Evolutionary conservation across 1,284 basidiomycete species (phyloP).

Genomic region (Microbotryum intermedium): DNA sequence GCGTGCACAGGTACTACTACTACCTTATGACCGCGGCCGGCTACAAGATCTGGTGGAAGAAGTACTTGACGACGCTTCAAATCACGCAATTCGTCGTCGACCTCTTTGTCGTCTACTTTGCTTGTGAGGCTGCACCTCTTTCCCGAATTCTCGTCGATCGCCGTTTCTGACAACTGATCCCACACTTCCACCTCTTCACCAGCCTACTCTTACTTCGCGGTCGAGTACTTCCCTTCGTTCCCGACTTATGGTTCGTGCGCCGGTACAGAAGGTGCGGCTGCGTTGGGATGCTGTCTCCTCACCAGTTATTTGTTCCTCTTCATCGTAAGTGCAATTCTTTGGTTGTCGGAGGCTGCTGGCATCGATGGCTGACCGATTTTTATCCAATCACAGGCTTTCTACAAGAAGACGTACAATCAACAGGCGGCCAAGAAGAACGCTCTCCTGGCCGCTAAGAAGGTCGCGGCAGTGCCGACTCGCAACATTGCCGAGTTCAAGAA

Average conservation of each 20-base stretch:
- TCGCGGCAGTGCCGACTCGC: background rate
- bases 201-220: conserved; percentile 68
- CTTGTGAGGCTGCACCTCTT: conserved; percentile 55
- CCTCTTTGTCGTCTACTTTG: conserved; percentile 80
- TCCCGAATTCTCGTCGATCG: conserved; percentile 1
- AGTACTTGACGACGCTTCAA: conserved; percentile 89
- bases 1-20: conserved; percentile 56
- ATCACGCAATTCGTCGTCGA: conserved; percentile 91
- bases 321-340: conserved; percentile 45
- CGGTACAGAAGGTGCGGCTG: conserved; percentile 76
- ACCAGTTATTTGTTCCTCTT: conserved; percentile 83
- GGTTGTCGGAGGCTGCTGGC: too few species aligned
- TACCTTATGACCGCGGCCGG: conserved; percentile 95
- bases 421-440: conserved; percentile 18
- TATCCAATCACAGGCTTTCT: conserved; percentile 31
- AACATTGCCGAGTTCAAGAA: conserved; percentile 21
- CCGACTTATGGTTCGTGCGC: conserved; percentile 74
- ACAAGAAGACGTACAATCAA: conserved; percentile 39
- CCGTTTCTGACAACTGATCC: background rate
- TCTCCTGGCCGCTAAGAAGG: background rate
- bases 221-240: conserved; percentile 49
- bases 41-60: conserved; percentile 97
- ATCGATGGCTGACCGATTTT: background rate
- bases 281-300: conserved; percentile 80
- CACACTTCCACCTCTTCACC: background rate